Conservation (phyloP, 345 rosid species). For the Erysimum cheiranthoides region DNA sequence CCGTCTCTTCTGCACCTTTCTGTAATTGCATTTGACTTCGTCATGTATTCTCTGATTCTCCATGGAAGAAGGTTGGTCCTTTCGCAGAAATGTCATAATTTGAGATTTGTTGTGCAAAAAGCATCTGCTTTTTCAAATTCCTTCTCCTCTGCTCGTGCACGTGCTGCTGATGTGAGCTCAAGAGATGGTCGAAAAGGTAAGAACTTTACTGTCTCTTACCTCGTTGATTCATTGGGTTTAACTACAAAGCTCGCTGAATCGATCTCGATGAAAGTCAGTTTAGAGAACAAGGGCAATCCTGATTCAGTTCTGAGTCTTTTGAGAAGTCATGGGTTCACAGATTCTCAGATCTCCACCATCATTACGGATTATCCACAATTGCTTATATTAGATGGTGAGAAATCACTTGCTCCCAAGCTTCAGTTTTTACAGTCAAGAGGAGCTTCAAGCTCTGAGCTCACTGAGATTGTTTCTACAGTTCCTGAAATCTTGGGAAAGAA, state of each 20-base stretch:
- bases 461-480: not conserved
- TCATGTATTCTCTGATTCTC: slow-evolving; percentile 2
- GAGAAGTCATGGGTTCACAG: slow-evolving; percentile 31
- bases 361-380: not conserved
- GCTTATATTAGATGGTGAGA: slow-evolving; percentile 15
- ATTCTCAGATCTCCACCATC: slow-evolving; percentile 25
- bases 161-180: not conserved
- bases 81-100: not conserved
- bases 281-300: not conserved
- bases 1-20: no score
- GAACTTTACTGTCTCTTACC: slow-evolving; percentile 12
- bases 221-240: slow-evolving; percentile 30
- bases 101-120: slow-evolving; percentile 5
- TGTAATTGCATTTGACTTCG: not conserved
- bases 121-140: not conserved
- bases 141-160: not conserved
- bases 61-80: not conserved
- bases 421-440: slow-evolving; percentile 37
- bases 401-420: slow-evolving; percentile 40
- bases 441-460: slow-evolving; percentile 9
- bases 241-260: slow-evolving; percentile 14
- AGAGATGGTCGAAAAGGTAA: not conserved
- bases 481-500: slow-evolving; percentile 20
- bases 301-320: slow-evolving; percentile 21
- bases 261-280: slow-evolving; percentile 3